Base-by-base conservation (phyloP, 2,329 filamentous ascomycete genomes). In the Endocalyx cinctus region DNA sequence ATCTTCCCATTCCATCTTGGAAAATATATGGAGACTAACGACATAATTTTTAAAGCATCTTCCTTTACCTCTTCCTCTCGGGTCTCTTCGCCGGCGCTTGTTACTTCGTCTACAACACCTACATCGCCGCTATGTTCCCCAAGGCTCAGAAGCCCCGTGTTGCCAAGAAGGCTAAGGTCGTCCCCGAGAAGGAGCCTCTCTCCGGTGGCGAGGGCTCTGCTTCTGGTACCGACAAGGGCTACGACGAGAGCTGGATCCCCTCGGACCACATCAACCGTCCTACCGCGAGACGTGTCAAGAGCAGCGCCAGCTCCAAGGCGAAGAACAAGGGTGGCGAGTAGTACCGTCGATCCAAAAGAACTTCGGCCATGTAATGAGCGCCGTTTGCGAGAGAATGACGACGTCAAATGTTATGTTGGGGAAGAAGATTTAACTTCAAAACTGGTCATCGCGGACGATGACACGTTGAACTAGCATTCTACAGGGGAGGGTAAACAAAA, bases 51-150 rank as follows among this genome's bases (percentile, higher is more conserved):
- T 27, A 27, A 35, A 97, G 92, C 59, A 87, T 97, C 68, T 98
- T 98, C 80, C 80, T 98, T 43, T 97, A 97, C 72, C 73, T 95
- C 59, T 82, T 97, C 71, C 84, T 98, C 51, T 71, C 82, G 34
- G 81, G 74, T 42, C 77, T 74, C 43, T 94, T 94, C 59, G 79
- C 67, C 46, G 88, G 84, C 42, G 87, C 82, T 34, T 77, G 84
- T 59, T 96, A 90, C 79, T 95, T 95, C 65, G 87, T 96, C 68
- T 98, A 98, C 78, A 92, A 84, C 71, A 94, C 90, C 55, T 97
- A 90, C 88, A 84, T 98, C 65, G 86, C 88, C 54, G 82, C 88
- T 11, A 84, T 98, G 58, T 95, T 97, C 74, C 90, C 92, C 30
- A 87, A 95, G 72, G 81, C 83, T 48, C 85, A 87, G 70, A 68